Conservation (phyloP, 352 stramenopile genomes). For the Saprolegnia diclina region DNA sequence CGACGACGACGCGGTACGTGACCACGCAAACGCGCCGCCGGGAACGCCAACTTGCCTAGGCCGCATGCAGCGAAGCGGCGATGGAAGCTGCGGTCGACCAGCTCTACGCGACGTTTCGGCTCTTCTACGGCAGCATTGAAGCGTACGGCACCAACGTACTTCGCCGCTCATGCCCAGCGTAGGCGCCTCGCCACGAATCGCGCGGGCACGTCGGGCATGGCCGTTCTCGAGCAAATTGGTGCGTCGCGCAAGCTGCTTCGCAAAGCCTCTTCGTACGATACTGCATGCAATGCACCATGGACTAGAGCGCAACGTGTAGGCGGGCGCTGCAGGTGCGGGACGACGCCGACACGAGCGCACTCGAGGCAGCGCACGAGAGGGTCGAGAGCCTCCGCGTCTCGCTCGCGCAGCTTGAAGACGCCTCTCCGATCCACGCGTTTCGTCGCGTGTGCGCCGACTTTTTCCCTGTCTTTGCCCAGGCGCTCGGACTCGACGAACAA, state of each 20-base stretch:
- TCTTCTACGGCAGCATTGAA: constrained; percentile 5
- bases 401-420: neutral
- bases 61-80: no score
- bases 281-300: no score
- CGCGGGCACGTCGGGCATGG: neutral
- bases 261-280: constrained; percentile 1
- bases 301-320: neutral
- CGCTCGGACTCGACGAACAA: neutral
- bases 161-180: neutral
- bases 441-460: neutral
- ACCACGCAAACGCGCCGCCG: neutral
- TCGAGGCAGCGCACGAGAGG: neutral
- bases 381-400: neutral
- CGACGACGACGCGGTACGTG: neutral
- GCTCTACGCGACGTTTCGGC: constrained; percentile 1
- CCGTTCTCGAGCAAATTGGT: neutral
- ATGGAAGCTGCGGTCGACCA: neutral
- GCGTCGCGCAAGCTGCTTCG: constrained; percentile 2
- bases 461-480: neutral
- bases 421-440: neutral
- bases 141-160: neutral
- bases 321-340: neutral
- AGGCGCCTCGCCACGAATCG: neutral
- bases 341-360: neutral
- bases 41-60: no score